Evolutionary conservation across 2,329 filamentous ascomycete species (phyloP).

Genomic region (Botryosphaeria dothidea): DNA sequence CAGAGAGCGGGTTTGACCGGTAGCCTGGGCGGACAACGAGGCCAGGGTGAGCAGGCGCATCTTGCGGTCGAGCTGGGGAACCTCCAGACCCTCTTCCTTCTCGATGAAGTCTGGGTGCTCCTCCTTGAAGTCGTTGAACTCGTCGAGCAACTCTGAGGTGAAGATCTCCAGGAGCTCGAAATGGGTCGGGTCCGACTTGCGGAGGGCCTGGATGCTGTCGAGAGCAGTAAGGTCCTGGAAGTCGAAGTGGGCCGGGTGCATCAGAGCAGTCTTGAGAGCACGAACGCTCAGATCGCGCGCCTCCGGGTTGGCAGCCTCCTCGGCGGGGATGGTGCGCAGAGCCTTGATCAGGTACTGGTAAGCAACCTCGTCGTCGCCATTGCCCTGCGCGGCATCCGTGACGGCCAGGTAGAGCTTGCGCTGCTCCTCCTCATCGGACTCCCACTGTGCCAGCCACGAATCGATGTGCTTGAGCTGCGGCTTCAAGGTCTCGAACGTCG

Average conservation of each 20-base stretch:
- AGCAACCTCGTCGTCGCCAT: slow-evolving; percentile 73
- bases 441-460: slow-evolving; percentile 80
- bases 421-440: slow-evolving; percentile 76
- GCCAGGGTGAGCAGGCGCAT: slow-evolving; percentile 94
- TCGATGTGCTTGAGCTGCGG: slow-evolving; percentile 82
- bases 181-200: slow-evolving; percentile 79
- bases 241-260: slow-evolving; percentile 67
- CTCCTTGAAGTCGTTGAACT: slow-evolving; percentile 93
- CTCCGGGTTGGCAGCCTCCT: slow-evolving; percentile 56
- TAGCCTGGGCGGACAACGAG: slow-evolving; percentile 75
- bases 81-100: slow-evolving; percentile 70
- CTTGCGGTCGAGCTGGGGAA: slow-evolving; percentile 80
- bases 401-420: slow-evolving; percentile 83
- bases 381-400: slow-evolving; percentile 75
- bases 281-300: slow-evolving; percentile 62
- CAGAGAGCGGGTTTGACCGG: slow-evolving; percentile 76
- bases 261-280: slow-evolving; percentile 67
- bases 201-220: slow-evolving; percentile 81
- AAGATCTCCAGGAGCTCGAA: slow-evolving; percentile 95
- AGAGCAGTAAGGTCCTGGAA: slow-evolving; percentile 71
- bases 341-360: slow-evolving; percentile 75
- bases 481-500: slow-evolving; percentile 76
- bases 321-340: slow-evolving; percentile 70
- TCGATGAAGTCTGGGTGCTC: slow-evolving; percentile 86
- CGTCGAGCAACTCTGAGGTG: slow-evolving; percentile 88